A percentile compares a stretch with the other conserved stretches of the same genome.
These are phyloP conservation scores for Fraxinus sp. DNA, from an alignment of 305 asterid genomes.

Conservation along the genomic window DNA sequence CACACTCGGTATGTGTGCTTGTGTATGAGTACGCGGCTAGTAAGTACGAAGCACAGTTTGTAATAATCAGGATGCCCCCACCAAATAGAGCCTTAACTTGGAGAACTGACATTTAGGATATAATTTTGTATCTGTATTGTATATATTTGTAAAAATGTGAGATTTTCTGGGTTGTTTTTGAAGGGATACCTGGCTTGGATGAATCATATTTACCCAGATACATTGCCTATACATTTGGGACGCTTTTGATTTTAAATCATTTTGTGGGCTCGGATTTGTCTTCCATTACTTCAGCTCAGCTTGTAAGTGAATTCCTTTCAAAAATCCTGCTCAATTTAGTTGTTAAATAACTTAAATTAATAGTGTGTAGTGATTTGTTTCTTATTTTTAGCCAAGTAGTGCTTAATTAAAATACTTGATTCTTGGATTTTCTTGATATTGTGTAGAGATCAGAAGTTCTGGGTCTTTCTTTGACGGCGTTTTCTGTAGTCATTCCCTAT, in stretches of 20 bases:
- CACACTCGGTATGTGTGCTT: slow-evolving; percentile 57
- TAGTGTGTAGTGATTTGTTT: neutral
- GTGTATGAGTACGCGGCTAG: neutral
- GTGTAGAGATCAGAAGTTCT: slow-evolving; percentile 73
- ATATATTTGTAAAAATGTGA: neutral
- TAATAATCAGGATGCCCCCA: neutral
- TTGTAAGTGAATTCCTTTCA: slow-evolving; percentile 39
- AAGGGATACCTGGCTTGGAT: slow-evolving; percentile 89
- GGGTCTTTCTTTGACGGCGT: slow-evolving; percentile 78
- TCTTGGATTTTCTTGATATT: slow-evolving; percentile 15
- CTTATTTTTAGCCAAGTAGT: neutral
- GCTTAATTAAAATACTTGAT: neutral
- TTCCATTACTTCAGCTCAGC: slow-evolving; percentile 68
- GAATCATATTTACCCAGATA: slow-evolving; percentile 95
- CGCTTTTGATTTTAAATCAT: slow-evolving; percentile 71
- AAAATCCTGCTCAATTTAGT: neutral
- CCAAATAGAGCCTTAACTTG: neutral
- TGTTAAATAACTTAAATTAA: neutral
- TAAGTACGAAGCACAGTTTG: neutral
- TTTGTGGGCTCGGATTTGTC: slow-evolving; percentile 65
- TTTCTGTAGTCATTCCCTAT: slow-evolving; percentile 73
- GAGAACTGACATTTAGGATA: neutral
- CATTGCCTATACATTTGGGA: slow-evolving; percentile 85
- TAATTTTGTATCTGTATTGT: neutral
- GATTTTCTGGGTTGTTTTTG: neutral